These are phyloP conservation scores for Boletus vinaceobasis DNA, from an alignment of 768 basidiomycete species.

Conservation along the genomic window DNA sequence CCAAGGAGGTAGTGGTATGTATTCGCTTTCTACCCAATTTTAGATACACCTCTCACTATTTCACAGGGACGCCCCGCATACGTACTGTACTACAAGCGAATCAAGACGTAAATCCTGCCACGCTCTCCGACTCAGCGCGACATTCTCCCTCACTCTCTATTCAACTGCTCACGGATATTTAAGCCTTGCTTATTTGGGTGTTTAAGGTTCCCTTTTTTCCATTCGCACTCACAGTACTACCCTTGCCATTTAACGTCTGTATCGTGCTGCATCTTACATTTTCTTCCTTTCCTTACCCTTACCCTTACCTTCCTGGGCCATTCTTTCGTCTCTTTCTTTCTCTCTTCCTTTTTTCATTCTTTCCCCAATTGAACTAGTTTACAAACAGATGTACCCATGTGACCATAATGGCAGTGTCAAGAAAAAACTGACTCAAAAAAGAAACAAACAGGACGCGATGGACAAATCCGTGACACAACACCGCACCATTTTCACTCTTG, in stretches of 20 bases:
- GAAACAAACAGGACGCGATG: background rate
- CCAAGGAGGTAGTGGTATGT: slow-evolving; percentile 82
- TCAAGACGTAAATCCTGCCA: slow-evolving; percentile 22
- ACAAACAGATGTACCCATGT: slow-evolving; percentile 28
- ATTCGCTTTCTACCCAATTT: background rate
- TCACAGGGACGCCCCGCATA: slow-evolving; percentile 65
- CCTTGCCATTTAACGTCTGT: slow-evolving; percentile 10
- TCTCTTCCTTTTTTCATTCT: background rate
- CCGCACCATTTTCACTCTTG: slow-evolving; percentile 12
- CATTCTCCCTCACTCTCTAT: background rate
- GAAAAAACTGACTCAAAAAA: background rate
- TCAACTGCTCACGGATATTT: slow-evolving; percentile 15
- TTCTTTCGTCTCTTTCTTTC: background rate
- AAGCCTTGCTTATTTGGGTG: slow-evolving; percentile 28
- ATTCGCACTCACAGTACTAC: slow-evolving; percentile 15
- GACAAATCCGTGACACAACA: background rate
- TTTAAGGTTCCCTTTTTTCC: slow-evolving; percentile 5
- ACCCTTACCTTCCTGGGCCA: background rate
- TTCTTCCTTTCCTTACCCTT: background rate
- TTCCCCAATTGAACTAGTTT: slow-evolving; percentile 18
- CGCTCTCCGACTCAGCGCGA: background rate
- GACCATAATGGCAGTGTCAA: slow-evolving; percentile 19
- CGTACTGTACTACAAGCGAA: slow-evolving; percentile 78
- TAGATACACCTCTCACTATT: slow-evolving; percentile 19
- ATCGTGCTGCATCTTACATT: slow-evolving; percentile 20